A percentile compares a stretch with the other conserved stretches of the same genome.
Conservation (phyloP, 2,329 filamentous ascomycete species). For the Fusarium heterosporum region DNA sequence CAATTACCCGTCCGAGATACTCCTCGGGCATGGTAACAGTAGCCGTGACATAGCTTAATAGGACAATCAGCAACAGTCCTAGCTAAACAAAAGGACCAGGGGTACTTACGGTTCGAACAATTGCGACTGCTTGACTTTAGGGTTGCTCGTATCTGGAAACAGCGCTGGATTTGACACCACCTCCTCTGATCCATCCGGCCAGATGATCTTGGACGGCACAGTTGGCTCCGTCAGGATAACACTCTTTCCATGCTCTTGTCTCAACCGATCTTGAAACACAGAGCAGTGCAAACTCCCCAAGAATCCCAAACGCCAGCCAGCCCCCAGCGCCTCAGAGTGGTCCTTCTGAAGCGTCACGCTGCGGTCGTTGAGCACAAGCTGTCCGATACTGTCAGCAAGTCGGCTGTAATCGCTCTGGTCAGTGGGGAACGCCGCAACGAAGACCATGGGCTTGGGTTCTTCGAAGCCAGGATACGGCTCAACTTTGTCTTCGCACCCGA, state of each 20-base stretch:
- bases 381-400: constrained; percentile 92
- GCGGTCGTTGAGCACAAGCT: constrained; percentile 93
- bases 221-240: constrained; percentile 98
- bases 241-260: constrained; percentile 92
- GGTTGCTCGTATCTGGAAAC: constrained; percentile 78
- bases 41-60: constrained; percentile 72
- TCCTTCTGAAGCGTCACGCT: constrained; percentile 96
- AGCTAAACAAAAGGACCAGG: too few species aligned
- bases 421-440: constrained; percentile 94
- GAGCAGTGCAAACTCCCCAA: constrained; percentile 97
- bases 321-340: constrained; percentile 90
- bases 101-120: constrained; percentile 63
- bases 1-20: constrained; percentile 93
- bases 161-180: constrained; percentile 87
- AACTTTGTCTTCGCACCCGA: constrained; percentile 80
- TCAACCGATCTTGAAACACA: constrained; percentile 96
- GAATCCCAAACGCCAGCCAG: constrained; percentile 94
- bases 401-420: constrained; percentile 89
- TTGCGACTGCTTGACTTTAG: constrained; percentile 57
- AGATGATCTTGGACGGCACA: constrained; percentile 89
- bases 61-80: not conserved
- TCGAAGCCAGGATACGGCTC: constrained; percentile 91
- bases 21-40: constrained; percentile 94
- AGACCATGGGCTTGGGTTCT: constrained; percentile 98
- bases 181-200: constrained; percentile 79